Evolutionary conservation across 2,329 filamentous ascomycete genomes (phyloP).

Genomic region (Calonectria hawksworthii): DNA sequence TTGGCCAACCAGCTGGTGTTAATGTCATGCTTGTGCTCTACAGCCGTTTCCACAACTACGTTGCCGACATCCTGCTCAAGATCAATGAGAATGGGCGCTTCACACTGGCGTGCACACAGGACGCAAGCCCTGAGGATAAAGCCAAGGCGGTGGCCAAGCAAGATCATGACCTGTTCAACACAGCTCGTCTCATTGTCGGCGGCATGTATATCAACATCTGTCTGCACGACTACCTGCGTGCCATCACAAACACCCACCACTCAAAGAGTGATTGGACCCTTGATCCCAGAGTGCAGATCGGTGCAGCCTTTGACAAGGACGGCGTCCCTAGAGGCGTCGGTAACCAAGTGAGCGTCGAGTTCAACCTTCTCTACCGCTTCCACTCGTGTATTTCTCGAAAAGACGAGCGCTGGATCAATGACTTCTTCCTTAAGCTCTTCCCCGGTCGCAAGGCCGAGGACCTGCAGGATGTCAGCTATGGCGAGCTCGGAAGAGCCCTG

Average conservation of each 20-base stretch:
- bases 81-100: conserved; percentile 79
- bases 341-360: conserved; percentile 78
- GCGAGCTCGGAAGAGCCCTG: conserved; percentile 39
- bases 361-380: conserved; percentile 77
- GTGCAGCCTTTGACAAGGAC: conserved; percentile 55
- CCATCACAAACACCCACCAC: conserved; percentile 72
- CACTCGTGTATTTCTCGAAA: conserved; percentile 72
- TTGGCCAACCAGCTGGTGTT: conserved; percentile 79
- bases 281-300: conserved; percentile 73
- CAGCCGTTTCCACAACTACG: conserved; percentile 78
- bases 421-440: conserved; percentile 57
- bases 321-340: conserved; percentile 69
- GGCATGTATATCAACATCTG: conserved; percentile 71
- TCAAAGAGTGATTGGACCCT: conserved; percentile 72
- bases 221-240: conserved; percentile 71
- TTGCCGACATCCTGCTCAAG: conserved; percentile 70
- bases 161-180: conserved; percentile 70
- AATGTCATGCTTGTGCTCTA: conserved; percentile 78
- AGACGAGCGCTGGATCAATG: conserved; percentile 74
- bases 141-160: conserved; percentile 56
- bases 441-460: conserved; percentile 52
- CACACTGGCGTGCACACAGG: conserved; percentile 27
- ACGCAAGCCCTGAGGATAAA: conserved; percentile 42
- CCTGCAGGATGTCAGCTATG: conserved; percentile 50
- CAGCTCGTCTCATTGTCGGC: conserved; percentile 65